Base-by-base conservation (phyloP, 129 eudicot species). In the Arctium minus region DNA sequence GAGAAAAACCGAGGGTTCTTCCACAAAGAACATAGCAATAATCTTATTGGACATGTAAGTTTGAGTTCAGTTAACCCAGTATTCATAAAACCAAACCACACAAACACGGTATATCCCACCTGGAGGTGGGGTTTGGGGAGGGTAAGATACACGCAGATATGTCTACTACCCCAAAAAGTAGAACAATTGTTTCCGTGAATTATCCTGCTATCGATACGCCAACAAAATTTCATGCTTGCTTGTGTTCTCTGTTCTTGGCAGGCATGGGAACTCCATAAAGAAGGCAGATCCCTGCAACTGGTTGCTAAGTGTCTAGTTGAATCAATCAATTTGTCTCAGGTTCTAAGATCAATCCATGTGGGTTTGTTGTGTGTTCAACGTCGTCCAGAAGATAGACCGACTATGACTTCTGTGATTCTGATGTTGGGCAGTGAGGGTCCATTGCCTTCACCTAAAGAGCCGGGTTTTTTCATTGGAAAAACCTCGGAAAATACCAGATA, bases 41-140 rank as follows among this genome's bases (percentile, higher is more conserved):
- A 84, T 40, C 90, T 87, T 75, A 78, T 80, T 1, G 87, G 87
- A 48, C 87, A 87, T 76, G 87, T 84, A 87, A 87, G 90, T 62
- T 68, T 35, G 72, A 18, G 9, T 12, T 10, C 3, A 10, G 3
- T 38, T 33, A 13, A 27, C 31, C 35, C 13, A 9, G 2, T 7
- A 42, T 39, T 39, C 44, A 39, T 39, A 39, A 39, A 39, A 6
- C 44, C 44, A 39, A 39, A 39, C 44, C 44, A 39, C 6, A 39
- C 44, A 39, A 39, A 6, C 44, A 1, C 44, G 1, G 9, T 39
- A 39, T 39, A 39, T 39, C 44, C 9, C 9, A 39, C 44, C 44
- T 39, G 44, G 44, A 39, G 44, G 6, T 39, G 44, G 37, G 37
- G 44, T 39, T 8, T 8, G 44, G 44, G 40, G 44, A 39, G 8